These are phyloP conservation scores for Fusarium sp. DNA, from an alignment of 2,329 filamentous ascomycete genomes.

Conservation along the genomic window DNA sequence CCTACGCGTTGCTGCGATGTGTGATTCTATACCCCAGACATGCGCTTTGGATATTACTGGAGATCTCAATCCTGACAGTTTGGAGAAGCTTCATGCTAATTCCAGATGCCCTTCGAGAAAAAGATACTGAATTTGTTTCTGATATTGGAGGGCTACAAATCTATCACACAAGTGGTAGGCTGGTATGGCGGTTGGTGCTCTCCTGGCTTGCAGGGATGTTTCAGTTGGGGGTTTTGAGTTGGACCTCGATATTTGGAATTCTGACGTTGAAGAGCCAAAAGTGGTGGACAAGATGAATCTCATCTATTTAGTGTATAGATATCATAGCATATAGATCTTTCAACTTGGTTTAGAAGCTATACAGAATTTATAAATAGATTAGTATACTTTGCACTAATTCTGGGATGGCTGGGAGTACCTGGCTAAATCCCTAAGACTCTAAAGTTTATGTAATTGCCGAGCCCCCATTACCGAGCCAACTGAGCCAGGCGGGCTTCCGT, in stretches of 20 bases:
- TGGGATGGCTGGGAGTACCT: fast-evolving
- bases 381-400: background rate
- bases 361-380: background rate
- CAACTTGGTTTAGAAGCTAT: fast-evolving
- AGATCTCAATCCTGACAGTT: background rate
- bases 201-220: background rate
- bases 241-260: background rate
- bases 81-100: background rate
- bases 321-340: background rate
- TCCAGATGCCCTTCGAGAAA: background rate
- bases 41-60: background rate
- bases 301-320: background rate
- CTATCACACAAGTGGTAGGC: background rate
- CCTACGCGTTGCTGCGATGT: background rate
- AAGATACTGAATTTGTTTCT: background rate
- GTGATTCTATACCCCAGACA: background rate
- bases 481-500: background rate
- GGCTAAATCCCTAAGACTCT: fast-evolving
- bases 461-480: background rate
- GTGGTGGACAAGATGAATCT: background rate
- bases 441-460: background rate
- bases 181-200: background rate
- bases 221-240: background rate
- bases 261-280: background rate
- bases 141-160: background rate